Percentiles rank a stretch among this genome's conserved stretches.
Evolutionary conservation across 116 monocot species (phyloP).

Genomic region (Phalaenopsis hybrid): DNA sequence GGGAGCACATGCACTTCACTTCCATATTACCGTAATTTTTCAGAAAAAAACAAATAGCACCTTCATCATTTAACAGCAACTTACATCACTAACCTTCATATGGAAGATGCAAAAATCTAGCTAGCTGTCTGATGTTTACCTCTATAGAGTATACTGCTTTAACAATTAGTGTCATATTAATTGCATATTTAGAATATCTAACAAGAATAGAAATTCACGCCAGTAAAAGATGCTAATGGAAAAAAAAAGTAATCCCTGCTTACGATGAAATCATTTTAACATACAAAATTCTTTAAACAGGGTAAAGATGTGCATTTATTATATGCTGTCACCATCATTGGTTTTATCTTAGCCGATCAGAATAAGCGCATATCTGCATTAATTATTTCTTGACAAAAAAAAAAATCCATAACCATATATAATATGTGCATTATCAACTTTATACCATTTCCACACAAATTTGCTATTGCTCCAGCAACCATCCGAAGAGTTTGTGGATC

Average conservation of each 20-base stretch:
- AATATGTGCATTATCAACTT: background rate
- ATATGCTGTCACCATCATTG: background rate
- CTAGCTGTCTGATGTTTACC: too few relatives aligned
- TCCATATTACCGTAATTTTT: background rate
- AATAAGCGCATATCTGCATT: background rate
- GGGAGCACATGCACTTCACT: too few relatives aligned
- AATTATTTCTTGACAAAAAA: background rate
- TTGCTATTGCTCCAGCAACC: slow-evolving; percentile 85
- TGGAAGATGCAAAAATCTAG: too few relatives aligned
- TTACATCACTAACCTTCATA: too few relatives aligned
- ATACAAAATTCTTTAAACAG: background rate
- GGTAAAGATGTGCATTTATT: background rate
- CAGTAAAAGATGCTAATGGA: background rate
- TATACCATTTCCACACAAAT: slow-evolving; percentile 88
- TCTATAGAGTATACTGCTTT: background rate
- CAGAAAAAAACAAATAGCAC: background rate
- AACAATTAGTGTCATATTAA: background rate
- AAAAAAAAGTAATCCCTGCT: background rate
- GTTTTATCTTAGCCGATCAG: background rate
- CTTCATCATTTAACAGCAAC: too few relatives aligned
- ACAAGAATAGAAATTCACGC: background rate
- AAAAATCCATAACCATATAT: background rate
- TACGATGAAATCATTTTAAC: background rate
- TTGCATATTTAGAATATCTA: background rate
- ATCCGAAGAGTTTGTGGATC: slow-evolving; percentile 82